Conservation (phyloP, 2,329 filamentous ascomycete species). For the Fusarium buharicum region DNA sequence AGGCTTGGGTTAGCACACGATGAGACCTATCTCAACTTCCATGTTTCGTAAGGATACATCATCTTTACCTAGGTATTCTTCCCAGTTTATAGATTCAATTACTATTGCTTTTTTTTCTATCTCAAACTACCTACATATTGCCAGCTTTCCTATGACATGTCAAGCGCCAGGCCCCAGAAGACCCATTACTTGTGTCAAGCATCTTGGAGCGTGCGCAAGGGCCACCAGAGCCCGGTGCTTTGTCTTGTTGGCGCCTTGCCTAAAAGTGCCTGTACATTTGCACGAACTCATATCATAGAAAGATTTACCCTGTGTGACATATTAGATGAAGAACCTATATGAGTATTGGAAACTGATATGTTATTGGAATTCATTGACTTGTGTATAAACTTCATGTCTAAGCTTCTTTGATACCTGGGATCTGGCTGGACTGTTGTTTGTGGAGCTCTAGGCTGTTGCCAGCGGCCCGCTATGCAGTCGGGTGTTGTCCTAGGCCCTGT, state of each 20-base stretch:
- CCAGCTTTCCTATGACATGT: background rate
- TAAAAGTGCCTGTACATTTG: background rate
- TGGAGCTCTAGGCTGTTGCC: background rate
- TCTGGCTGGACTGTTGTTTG: background rate
- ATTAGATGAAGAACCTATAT: too few relatives aligned
- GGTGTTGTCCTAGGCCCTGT: conserved; percentile 4
- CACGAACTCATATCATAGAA: too few relatives aligned
- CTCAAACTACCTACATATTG: too few relatives aligned
- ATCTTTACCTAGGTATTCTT: too few relatives aligned
- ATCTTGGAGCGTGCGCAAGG: background rate
- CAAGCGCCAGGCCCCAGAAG: background rate
- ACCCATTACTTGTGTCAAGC: background rate
- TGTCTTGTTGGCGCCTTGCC: background rate
- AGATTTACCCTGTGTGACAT: too few relatives aligned
- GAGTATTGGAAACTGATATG: too few relatives aligned
- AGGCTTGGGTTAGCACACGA: too few relatives aligned
- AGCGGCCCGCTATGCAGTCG: conserved; percentile 18
- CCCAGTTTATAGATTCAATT: too few relatives aligned
- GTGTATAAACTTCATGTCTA: background rate
- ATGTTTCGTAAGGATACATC: too few relatives aligned
- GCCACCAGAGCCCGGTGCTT: background rate
- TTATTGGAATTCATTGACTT: too few relatives aligned
- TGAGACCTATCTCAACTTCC: too few relatives aligned
- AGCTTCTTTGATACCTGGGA: background rate
- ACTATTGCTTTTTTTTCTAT: too few relatives aligned